phyloP scores from a whole-genome alignment of 495 filamentous ascomycete genomes.

The Amphirosellinia nigrospora region DNA sequence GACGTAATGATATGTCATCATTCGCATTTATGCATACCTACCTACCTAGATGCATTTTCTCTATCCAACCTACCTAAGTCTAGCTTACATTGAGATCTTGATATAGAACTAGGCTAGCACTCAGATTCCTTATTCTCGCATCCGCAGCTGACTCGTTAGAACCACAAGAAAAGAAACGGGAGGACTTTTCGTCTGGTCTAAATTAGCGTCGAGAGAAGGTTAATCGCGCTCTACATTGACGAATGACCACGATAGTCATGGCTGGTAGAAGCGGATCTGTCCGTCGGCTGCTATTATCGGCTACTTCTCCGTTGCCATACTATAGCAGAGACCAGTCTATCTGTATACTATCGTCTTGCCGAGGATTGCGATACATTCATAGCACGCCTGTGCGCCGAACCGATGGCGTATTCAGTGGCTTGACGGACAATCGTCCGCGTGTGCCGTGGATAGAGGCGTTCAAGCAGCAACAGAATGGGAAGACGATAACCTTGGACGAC shows the following conservation, averaged over 20 bases:
- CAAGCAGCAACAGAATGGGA: constrained; percentile 34
- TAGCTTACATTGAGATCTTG: too few species aligned
- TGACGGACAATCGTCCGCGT: constrained; percentile 25
- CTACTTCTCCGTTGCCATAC: not conserved
- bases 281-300: constrained; percentile 6
- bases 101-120: too few species aligned
- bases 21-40: too few species aligned
- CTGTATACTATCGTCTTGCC: not conserved
- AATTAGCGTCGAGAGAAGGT: not conserved
- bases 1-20: too few species aligned
- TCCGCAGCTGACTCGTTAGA: too few species aligned
- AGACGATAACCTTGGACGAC: constrained; percentile 26
- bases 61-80: too few species aligned
- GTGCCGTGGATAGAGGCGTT: constrained; percentile 33
- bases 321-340: not conserved
- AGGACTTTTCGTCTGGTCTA: not conserved
- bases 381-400: constrained; percentile 17
- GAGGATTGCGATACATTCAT: not conserved
- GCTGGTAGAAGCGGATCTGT: constrained; percentile 13
- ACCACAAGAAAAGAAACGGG: not conserved
- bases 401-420: constrained; percentile 29
- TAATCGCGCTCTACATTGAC: not conserved
- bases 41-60: too few species aligned
- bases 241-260: not conserved
- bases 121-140: too few species aligned